Evolutionary conservation across 805 yeast genomes (phyloP).

Genomic region (Nematodospora valgi): DNA sequence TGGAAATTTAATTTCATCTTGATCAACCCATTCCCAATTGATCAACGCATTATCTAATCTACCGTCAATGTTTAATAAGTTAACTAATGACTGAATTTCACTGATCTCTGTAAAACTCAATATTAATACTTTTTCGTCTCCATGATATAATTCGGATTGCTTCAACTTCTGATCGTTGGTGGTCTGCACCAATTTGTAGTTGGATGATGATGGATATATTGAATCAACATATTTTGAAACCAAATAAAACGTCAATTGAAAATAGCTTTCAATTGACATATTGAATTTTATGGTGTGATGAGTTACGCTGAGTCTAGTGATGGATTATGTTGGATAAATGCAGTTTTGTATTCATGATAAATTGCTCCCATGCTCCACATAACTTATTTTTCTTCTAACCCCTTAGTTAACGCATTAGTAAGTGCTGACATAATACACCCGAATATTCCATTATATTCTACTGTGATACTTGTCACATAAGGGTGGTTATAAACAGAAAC

Average conservation of each 20-base stretch:
- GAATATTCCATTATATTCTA: too few relatives aligned
- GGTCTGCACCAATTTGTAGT: constrained; percentile 7
- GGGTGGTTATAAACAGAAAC: too few relatives aligned
- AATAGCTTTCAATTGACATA: constrained; percentile 18
- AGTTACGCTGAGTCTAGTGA: too few relatives aligned
- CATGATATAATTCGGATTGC: constrained; percentile 12
- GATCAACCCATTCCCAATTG: constrained; percentile 20
- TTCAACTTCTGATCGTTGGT: constrained; percentile 10
- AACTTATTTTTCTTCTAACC: too few relatives aligned
- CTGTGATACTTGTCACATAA: too few relatives aligned
- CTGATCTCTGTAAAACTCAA: constrained; percentile 10
- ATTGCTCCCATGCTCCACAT: too few relatives aligned
- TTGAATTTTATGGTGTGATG: too few relatives aligned
- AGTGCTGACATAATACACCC: too few relatives aligned
- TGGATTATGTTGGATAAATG: too few relatives aligned
- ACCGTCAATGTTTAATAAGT: constrained; percentile 8
- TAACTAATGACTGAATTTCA: constrained; percentile 9
- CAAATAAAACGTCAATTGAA: constrained; percentile 20
- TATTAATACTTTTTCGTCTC: constrained; percentile 6
- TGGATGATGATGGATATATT: constrained; percentile 9
- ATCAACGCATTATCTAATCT: constrained; percentile 18
- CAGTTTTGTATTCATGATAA: too few relatives aligned
- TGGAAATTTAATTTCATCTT: constrained; percentile 18
- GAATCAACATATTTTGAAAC: constrained; percentile 18
- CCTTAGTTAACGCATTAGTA: too few relatives aligned